These are phyloP conservation scores for Cephaloascus albidus DNA, from an alignment of 805 yeast species.

Conservation along the genomic window DNA sequence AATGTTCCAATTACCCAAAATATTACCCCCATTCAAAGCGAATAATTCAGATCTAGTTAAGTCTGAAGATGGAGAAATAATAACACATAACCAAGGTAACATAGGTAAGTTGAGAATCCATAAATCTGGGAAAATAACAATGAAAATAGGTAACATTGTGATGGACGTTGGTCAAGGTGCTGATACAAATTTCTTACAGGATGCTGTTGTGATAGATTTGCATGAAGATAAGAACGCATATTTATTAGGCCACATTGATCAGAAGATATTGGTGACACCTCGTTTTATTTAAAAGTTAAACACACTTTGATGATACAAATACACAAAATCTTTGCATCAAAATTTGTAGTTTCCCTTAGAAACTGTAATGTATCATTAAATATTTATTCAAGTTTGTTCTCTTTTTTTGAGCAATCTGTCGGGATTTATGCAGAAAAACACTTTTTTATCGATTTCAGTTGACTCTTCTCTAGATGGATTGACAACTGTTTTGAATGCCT, in stretches of 20 bases:
- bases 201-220: conserved; percentile 48
- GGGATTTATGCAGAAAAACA: conserved; percentile 58
- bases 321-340: no score
- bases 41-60: conserved; percentile 4
- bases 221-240: conserved; percentile 28
- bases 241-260: conserved; percentile 44
- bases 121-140: conserved; percentile 72
- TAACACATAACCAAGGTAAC: conserved; percentile 34
- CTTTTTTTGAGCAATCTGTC: conserved; percentile 36
- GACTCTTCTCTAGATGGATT: conserved; percentile 55
- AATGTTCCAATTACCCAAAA: conserved; percentile 40
- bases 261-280: conserved; percentile 54
- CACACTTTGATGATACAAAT: no score
- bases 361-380: no score
- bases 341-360: no score
- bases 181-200: conserved; percentile 62
- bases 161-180: conserved; percentile 71
- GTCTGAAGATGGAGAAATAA: conserved; percentile 3
- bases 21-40: conserved; percentile 26
- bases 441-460: conserved; percentile 50
- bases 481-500: conserved; percentile 27
- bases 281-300: conserved; percentile 13
- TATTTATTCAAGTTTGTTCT: not conserved
- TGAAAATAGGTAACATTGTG: conserved; percentile 61
- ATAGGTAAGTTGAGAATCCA: conserved; percentile 73